A percentile compares a stretch with the other conserved stretches of the same genome.
Evolutionary conservation across 2,329 filamentous ascomycete genomes (phyloP).

Genomic region (Aspergillus hiratsukae): DNA sequence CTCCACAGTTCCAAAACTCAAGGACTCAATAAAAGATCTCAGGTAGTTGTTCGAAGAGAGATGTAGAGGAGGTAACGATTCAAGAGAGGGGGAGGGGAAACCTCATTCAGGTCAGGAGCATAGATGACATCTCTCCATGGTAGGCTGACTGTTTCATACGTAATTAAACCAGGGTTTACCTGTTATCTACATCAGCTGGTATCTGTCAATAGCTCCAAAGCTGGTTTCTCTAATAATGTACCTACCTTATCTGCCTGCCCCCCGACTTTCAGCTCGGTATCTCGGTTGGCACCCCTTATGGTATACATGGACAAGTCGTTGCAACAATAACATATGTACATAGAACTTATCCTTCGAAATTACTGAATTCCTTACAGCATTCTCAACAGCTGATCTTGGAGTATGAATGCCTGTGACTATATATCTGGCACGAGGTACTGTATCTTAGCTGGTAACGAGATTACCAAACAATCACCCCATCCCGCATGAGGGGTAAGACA

Average conservation of each 20-base stretch:
- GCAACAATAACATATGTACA: background rate
- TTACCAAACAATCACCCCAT: background rate
- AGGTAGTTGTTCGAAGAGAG: constrained; percentile 1
- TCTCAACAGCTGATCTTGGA: background rate
- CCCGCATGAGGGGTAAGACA: constrained; percentile 16
- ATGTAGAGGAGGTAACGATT: constrained; percentile 10
- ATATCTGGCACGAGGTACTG: background rate
- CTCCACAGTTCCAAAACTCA: background rate
- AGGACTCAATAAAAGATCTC: background rate
- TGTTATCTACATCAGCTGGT: constrained; percentile 10
- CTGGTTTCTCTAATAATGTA: background rate
- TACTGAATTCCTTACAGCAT: background rate
- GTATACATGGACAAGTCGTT: background rate
- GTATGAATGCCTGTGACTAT: background rate
- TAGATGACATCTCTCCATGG: constrained; percentile 17
- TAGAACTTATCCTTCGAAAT: background rate
- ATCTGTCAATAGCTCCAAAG: background rate
- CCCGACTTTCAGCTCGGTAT: no score
- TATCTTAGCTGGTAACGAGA: background rate
- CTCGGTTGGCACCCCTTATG: background rate
- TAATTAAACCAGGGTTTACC: background rate
- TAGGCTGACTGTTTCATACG: constrained; percentile 11
- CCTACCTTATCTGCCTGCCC: no score
- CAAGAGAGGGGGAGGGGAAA: constrained; percentile 12
- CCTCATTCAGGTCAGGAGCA: constrained; percentile 20